These are phyloP conservation scores for Sonneratia alba DNA, from an alignment of 345 rosid species.

Conservation along the genomic window DNA sequence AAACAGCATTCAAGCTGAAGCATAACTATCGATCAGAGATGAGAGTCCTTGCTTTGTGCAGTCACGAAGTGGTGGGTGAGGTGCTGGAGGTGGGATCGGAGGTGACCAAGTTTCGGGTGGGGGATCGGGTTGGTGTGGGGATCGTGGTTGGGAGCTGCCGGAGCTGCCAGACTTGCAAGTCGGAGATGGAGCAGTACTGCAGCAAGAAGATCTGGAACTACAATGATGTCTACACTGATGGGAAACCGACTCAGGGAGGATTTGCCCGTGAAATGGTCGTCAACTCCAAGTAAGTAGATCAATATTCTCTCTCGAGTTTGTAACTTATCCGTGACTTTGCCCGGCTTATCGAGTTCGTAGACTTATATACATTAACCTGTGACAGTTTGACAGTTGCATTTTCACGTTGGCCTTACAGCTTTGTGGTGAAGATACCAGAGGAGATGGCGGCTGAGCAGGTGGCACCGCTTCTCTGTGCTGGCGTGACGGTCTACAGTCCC, in stretches of 20 bases:
- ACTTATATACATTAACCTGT: no score
- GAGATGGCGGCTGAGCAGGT: conserved; percentile 82
- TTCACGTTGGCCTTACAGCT: conserved; percentile 22
- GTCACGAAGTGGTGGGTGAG: conserved; percentile 78
- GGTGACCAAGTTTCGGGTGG: conserved; percentile 46
- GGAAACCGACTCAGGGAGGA: conserved; percentile 71
- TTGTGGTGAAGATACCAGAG: conserved; percentile 78
- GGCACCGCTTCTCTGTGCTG: conserved; percentile 83
- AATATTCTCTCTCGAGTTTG: no score
- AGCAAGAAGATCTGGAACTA: conserved; percentile 49
- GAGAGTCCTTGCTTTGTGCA: conserved; percentile 1
- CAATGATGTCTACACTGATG: conserved; percentile 57
- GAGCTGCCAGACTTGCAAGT: conserved; percentile 37
- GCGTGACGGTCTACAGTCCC: conserved; percentile 87
- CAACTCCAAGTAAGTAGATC: conserved; percentile 43
- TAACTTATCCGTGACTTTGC: no score
- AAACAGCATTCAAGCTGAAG: no score
- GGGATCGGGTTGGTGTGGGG: conserved; percentile 73
- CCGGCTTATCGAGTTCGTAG: no score
- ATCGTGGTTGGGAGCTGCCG: conserved; percentile 58
- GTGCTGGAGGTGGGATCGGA: conserved; percentile 59
- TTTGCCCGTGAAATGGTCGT: conserved; percentile 62
- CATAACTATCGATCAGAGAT: no score
- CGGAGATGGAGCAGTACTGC: conserved; percentile 66
- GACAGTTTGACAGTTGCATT: no score